Evolutionary conservation across 495 filamentous ascomycete species (phyloP).

Genomic region (Daldinia grandis): DNA sequence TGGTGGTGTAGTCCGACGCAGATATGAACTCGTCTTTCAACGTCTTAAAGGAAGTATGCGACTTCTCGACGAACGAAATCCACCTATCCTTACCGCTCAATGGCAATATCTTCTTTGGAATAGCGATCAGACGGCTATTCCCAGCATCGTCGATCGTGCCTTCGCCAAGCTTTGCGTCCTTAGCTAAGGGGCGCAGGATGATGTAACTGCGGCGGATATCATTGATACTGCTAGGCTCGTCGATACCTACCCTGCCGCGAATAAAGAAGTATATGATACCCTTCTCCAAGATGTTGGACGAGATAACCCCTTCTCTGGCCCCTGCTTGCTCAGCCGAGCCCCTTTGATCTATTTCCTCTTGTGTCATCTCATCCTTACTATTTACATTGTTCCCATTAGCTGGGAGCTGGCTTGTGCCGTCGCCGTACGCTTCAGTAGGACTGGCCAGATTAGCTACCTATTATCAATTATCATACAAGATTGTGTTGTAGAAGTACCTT

Average conservation of each 20-base stretch:
- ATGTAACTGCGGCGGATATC: slow-evolving; percentile 85
- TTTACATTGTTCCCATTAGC: slow-evolving; percentile 9
- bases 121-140: slow-evolving; percentile 74
- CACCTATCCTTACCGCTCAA: slow-evolving; percentile 75
- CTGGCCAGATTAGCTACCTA: slow-evolving; percentile 26
- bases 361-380: slow-evolving; percentile 1
- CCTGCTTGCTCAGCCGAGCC: slow-evolving; percentile 32
- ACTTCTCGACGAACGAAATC: slow-evolving; percentile 86
- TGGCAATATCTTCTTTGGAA: slow-evolving; percentile 90
- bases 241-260: slow-evolving; percentile 75
- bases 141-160: slow-evolving; percentile 70
- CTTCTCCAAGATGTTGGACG: slow-evolving; percentile 86
- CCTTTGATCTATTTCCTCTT: slow-evolving; percentile 21
- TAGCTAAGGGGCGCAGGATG: slow-evolving; percentile 77
- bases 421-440: slow-evolving; percentile 39
- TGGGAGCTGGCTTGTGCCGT: slow-evolving; percentile 16
- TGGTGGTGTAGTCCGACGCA: slow-evolving; percentile 74
- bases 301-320: slow-evolving; percentile 63
- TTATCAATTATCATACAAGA: neutral
- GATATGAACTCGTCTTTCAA: slow-evolving; percentile 76
- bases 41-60: slow-evolving; percentile 69
- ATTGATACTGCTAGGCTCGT: slow-evolving; percentile 71
- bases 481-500: slow-evolving; percentile 20
- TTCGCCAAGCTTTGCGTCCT: slow-evolving; percentile 70
- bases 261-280: slow-evolving; percentile 96